Evolutionary conservation across 805 yeast genomes (phyloP), one percentile per base, ranked within the genome.

Genomic region (Yamadazyma insecticola): DNA sequence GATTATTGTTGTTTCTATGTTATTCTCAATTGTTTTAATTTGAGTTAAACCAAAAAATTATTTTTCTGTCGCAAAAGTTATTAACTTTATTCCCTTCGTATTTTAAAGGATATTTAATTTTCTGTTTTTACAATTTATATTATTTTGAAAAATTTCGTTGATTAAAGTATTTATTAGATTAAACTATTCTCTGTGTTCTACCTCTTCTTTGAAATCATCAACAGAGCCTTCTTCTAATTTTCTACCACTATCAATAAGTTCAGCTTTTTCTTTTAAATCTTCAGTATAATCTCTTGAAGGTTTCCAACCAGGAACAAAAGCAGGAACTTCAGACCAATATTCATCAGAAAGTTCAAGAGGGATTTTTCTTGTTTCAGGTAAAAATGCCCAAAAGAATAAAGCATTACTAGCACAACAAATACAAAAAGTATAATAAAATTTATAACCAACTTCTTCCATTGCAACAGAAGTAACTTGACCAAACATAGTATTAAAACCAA

Each of bases 401-500:
- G 56, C 55, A 38, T 55, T 51, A 14, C 38, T 33, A 11, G 31
- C 34, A 27, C 46, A 33, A 24, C 59, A 52, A 20, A 53, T 31
- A 29, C 48, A 42, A 35, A 52, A 53, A 13, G 42, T 24, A 23
- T 31, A 39, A 30, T 48, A 53, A 30, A 35, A 53, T 26, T 35
- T 36, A 36, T 44, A 53, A 8, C 51, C 48, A 30, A 51, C 47
- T 17, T 34, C 31, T 8, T 29, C 33, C 50, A 53, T 51, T 2
- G 57, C 57, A 17, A 37, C 35, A 22, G 36, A 39, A 11, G 58
- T 53, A 13, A 53, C 58, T 34, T 55, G 58, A 10, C 60, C 61
- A 35, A 54, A 47, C 60, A 55, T 55, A 6, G 59, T 54, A 34
- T 54, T 54, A 42, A 55, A 53, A 10, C 55, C 59, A 39, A 45